Evolutionary conservation across 495 filamentous ascomycete species (phyloP), one percentile per base, ranked within the genome.

Genomic region (Talaromyces borbonicus): DNA sequence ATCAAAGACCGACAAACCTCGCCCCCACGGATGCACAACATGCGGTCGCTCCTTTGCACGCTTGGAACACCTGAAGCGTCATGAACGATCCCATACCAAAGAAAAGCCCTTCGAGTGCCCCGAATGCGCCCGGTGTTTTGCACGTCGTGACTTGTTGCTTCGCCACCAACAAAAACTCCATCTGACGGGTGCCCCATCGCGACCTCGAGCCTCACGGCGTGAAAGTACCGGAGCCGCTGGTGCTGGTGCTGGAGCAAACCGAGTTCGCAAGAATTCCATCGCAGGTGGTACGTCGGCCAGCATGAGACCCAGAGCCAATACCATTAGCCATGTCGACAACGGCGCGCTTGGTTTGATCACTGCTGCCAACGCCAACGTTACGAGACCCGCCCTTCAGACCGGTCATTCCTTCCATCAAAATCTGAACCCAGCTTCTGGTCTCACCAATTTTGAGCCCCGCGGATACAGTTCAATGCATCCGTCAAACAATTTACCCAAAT

Each of bases 31-130:
- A 45, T 99, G 92, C 66, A 82, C 77, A 20, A 99, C 93, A 24
- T 99, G 92, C 59, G 74, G 80, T 57, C 82, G 92, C 47, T 95
- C 87, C 3, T 99, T 99, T 60, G 92, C 92, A 46, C 80, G 92
- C 47, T 66, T 99, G 53, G 92, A 99, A 67, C 92, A 99, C 66
- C 69, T 99, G 49, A 99, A 99, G 69, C 84, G 92, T 36, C 92
- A 99, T 66, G 92, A 99, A 72, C 82, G 92, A 33, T 97, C 92
- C 15, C 92, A 99, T 56, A 99, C 92, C 8, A 99, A 99, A 60
- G 92, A 99, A 61, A 98, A 98, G 71, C 92, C 92, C 2, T 99
- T 99, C 58, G 90, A 95, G 60, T 99, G 92, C 52, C 90, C 90
- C 19, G 89, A 97, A 61, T 99, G 92, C 59, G 74, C 86, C 16